These are phyloP conservation scores for Clavariopsis aquatica DNA, from an alignment of 495 filamentous ascomycete genomes.

Conservation along the genomic window DNA sequence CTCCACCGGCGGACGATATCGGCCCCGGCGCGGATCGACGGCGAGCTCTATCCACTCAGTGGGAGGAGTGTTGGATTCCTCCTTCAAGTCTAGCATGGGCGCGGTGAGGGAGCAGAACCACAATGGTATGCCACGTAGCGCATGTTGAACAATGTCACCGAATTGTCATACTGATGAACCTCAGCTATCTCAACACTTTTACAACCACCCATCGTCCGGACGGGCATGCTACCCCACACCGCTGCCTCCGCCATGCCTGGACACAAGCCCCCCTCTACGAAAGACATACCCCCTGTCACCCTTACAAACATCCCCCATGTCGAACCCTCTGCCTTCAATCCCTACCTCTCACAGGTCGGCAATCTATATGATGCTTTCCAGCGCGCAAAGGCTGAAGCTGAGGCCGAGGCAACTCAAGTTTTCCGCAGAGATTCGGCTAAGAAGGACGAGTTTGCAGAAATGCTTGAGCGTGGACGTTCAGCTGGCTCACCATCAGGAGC, in stretches of 20 bases:
- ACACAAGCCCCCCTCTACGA: slow-evolving; percentile 80
- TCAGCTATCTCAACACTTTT: slow-evolving; percentile 89
- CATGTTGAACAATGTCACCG: neutral
- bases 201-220: slow-evolving; percentile 86
- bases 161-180: slow-evolving; percentile 7
- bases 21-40: slow-evolving; percentile 72
- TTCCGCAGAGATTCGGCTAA: slow-evolving; percentile 48
- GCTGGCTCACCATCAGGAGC: slow-evolving; percentile 27
- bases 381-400: slow-evolving; percentile 66
- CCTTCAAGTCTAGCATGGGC: slow-evolving; percentile 54
- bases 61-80: slow-evolving; percentile 64
- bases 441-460: slow-evolving; percentile 51
- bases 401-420: slow-evolving; percentile 51
- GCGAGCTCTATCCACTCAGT: slow-evolving; percentile 82
- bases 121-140: slow-evolving; percentile 60
- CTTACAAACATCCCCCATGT: slow-evolving; percentile 87
- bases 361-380: slow-evolving; percentile 79
- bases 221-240: slow-evolving; percentile 76
- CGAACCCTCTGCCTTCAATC: slow-evolving; percentile 73
- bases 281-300: slow-evolving; percentile 92
- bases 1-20: slow-evolving; percentile 45
- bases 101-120: slow-evolving; percentile 74
- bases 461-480: slow-evolving; percentile 41
- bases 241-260: slow-evolving; percentile 63
- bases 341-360: slow-evolving; percentile 81